Percentiles rank a stretch among this genome's conserved stretches.
Evolutionary conservation across 495 filamentous ascomycete genomes (phyloP).

Genomic region (Aspergillus cristatus): DNA sequence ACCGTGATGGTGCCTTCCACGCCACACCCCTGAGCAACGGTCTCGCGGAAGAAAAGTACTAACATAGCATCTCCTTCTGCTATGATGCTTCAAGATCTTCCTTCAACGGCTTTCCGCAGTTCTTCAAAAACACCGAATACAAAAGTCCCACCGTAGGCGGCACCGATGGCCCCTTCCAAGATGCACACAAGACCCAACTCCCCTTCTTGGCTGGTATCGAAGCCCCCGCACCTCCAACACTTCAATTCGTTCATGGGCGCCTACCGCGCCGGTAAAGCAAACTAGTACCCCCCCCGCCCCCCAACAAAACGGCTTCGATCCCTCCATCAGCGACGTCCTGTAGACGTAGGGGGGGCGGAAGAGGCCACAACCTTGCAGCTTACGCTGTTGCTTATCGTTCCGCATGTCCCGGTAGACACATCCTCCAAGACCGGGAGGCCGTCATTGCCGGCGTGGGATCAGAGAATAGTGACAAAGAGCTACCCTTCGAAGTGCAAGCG

Average conservation of each 20-base stretch:
- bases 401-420: slow-evolving; percentile 17
- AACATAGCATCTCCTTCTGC: slow-evolving; percentile 18
- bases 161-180: slow-evolving; percentile 21
- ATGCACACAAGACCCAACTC: slow-evolving; percentile 16
- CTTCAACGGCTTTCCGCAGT: slow-evolving; percentile 21
- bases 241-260: slow-evolving; percentile 46
- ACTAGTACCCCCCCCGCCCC: slow-evolving; percentile 42
- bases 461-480: slow-evolving; percentile 1
- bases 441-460: slow-evolving; percentile 3
- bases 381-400: slow-evolving; percentile 10
- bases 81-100: slow-evolving; percentile 17
- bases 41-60: slow-evolving; percentile 16
- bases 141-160: slow-evolving; percentile 13
- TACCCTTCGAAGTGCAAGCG: slow-evolving; percentile 21
- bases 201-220: slow-evolving; percentile 22
- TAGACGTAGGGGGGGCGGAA: slow-evolving; percentile 29
- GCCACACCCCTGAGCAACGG: slow-evolving; percentile 14
- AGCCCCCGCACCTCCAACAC: slow-evolving; percentile 18
- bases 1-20: slow-evolving; percentile 11
- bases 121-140: slow-evolving; percentile 19
- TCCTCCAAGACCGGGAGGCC: slow-evolving; percentile 26
- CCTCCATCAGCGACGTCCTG: slow-evolving; percentile 7
- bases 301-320: not conserved
- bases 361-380: slow-evolving; percentile 20
- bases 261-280: slow-evolving; percentile 39